Evolutionary conservation across 768 basidiomycete genomes (phyloP), one percentile per base, ranked within the genome.

Genomic region (Termitomyces sp.): DNA sequence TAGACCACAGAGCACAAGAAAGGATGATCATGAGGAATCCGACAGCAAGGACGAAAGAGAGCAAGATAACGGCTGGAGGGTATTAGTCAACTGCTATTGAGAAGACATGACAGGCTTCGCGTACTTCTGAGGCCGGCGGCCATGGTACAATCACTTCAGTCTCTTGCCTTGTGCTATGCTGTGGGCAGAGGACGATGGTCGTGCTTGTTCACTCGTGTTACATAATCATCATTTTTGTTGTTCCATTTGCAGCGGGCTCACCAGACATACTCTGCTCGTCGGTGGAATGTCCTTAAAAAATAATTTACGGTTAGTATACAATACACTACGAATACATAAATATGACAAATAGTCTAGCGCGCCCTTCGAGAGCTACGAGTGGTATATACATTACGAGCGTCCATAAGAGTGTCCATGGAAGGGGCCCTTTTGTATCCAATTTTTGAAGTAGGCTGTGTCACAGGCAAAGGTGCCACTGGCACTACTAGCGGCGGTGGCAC

Each of bases 11-110:
- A 7, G 97, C 97, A 70, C 97, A 98, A 1, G 93, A 93, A 24
- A 99, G 87, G 72, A 99, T 99, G 68, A 98, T 92, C 69, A 98
- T 84, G 58, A 99, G 77, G 78, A 99, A 99, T n/a, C 97, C 97
- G 16, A 96, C 83, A 6, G 97, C 97, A 52, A 99, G 88, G 55
- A 98, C 93, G 75, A 99, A 98, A 1, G 97, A 95, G 48, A 99
- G 87, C 55, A 98, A 81, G 66, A 98, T 95, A 63, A 98, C 95
- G 68, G 94, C 95, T 98, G 69, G 50, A 18, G 44, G 24, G 18
- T 7, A 54, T 42, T 53, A 50, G 36, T 31, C 16, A 22, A 24
- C 33, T 27, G 18, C 6, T n/a, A 7, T 20, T 20, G 41, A 42
- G 24, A 27, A 41, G 53, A 42, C 27, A 30, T 30, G 52, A 7